Evolutionary conservation across 108 stramenopile species (phyloP), one percentile per base, ranked within the genome.

Genomic region (Nannochloropsis gaditana): DNA sequence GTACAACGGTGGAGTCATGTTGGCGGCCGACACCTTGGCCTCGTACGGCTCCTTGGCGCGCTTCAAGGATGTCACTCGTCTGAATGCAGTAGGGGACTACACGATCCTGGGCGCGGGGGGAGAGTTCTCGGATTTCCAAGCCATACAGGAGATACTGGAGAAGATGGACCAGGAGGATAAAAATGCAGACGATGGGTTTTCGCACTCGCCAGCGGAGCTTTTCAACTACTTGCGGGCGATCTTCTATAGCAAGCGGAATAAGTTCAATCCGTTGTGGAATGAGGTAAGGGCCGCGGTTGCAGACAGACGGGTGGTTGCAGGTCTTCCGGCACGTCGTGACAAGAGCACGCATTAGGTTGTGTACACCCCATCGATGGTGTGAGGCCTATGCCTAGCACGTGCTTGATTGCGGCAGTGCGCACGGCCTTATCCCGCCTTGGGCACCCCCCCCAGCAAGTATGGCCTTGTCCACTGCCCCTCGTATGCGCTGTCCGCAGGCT

Each of bases 251-350:
- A 80, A 84, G 43, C 89, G 92, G 21, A 91, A 94, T 86, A 96
- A 96, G 85, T 93, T 96, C 91, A 96, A 99, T 91, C 99, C 99
- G n/a, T 92, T 95, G 79, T 99, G 99, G 99, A 99, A 98, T 90
- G 93, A 95, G 85, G 83, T 99, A 73, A n/a, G 59, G 59, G n/a
- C 31, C 31, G 31, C 31, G 31, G 31, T 31, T 31, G 93, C 31
- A 86, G 87, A 43, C 82, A 42, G 88, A 84, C 90, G 86, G 85
- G 59, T 82, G 88, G 31, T 31, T 31, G 31, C 31, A 31, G 31
- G 31, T 31, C 31, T 31, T 1, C 31, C 31, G 1, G 31, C 31
- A 31, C 31, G 1, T 31, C 31, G 31, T 31, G 31, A 31, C 31
- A 31, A 31, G 31, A 31, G 31, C 31, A 31, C 31, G 31, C 31